Base-by-base conservation (phyloP, 2,329 filamentous ascomycete species). In the Fusarium lateritium region DNA sequence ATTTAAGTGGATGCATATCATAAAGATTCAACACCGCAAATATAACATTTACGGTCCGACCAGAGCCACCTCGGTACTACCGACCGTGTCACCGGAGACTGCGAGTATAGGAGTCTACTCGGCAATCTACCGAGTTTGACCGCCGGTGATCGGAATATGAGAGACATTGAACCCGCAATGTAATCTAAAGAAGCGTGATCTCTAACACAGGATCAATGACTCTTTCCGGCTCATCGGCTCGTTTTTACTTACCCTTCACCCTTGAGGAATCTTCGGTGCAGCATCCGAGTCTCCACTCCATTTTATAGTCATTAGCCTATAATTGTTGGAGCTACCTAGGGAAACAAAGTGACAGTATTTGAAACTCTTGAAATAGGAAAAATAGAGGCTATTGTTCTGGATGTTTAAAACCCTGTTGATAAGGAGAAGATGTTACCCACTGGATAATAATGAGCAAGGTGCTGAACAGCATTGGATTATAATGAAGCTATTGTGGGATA, bases 51-150 rank as follows among this genome's bases (percentile, higher is more conserved):
- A 38, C 40, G 39, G 60, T 21, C 46, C 53, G 36, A 44, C 39
- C 34, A 44, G 39, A 69, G 28, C 65, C 65, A 46, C 44, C 42
- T 57, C 61, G 56, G 56, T 46, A 51, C 46, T 54, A 28, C 51
- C 39, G 17, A 24, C 24, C 33, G 34, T 19, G 33, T 39, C 42
- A 10, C 38, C 9, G 42, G 34, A 40, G 34, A 28, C 26, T n/a
- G 11, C 36, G 21, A 42, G 13, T 42, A 13, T 36, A 49, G 45
- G 38, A 53, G 26, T 34, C 31, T 39, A 10, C 47, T 65, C 54
- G 62, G 53, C 22, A 45, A 55, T 45, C 36, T 54, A 46, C 58
- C 52, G 52, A 52, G 34, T 31, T 28, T 28, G 40, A 26, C 42
- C 40, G 56, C 52, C 47, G 50, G 43, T 26, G 31, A 54, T 61